A percentile compares a stretch with the other conserved stretches of the same genome.
Conservation (phyloP, 352 stramenopile genomes). For the Thalassiosira mediterranea region DNA sequence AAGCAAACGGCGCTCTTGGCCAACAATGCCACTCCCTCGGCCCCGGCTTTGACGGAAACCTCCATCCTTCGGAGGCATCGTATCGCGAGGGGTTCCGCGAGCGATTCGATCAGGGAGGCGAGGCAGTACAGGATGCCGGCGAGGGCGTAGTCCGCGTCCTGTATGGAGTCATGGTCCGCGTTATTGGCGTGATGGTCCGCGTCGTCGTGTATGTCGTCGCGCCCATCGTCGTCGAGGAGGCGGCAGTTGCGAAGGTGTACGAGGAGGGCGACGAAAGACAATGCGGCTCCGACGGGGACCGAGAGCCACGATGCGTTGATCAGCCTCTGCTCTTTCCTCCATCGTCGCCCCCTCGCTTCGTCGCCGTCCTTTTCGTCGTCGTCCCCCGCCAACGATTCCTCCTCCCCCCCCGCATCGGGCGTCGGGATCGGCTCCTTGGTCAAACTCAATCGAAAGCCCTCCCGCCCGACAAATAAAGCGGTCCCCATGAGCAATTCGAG, state of each 20-base stretch:
- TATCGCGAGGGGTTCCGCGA: constrained; percentile 71
- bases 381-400: constrained; percentile 4
- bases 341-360: constrained; percentile 1
- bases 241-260: constrained; percentile 53
- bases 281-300: constrained; percentile 48
- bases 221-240: constrained; percentile 1
- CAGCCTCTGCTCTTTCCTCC: constrained; percentile 29
- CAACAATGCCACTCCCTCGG: constrained; percentile 66
- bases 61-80: constrained; percentile 66
- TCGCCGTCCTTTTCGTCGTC: constrained; percentile 5
- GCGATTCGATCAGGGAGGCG: constrained; percentile 69
- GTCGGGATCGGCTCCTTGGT: constrained; percentile 54
- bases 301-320: constrained; percentile 69
- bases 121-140: constrained; percentile 79
- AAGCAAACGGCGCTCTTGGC: constrained; percentile 53
- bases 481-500: constrained; percentile 76
- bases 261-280: constrained; percentile 49
- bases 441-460: constrained; percentile 81
- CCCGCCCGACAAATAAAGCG: constrained; percentile 75
- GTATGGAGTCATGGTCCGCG: no score
- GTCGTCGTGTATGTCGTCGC: background rate
- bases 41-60: constrained; percentile 59
- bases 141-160: constrained; percentile 70
- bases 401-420: no score
- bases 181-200: no score